A percentile compares a stretch with the other conserved stretches of the same genome.
These are phyloP conservation scores for Dalbergia cultrata DNA, from an alignment of 306 rosid species.

Conservation along the genomic window DNA sequence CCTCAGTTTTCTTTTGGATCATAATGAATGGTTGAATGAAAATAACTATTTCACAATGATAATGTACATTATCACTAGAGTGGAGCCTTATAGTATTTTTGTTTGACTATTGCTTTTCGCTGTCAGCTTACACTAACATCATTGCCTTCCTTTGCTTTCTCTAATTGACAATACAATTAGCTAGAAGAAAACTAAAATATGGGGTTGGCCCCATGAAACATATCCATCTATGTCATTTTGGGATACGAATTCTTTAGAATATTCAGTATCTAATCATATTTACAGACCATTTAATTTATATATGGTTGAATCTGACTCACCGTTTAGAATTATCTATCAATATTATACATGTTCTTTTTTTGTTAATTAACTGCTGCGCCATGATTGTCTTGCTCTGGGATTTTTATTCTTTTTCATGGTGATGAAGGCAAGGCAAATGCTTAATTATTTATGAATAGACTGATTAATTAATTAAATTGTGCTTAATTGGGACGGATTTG, in stretches of 20 bases:
- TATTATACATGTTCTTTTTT: not conserved
- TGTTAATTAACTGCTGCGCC: not conserved
- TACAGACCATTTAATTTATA: slow-evolving; percentile 1
- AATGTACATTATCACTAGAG: not conserved
- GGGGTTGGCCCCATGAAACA: not conserved
- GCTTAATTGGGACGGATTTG: not conserved
- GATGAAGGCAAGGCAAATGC: not conserved
- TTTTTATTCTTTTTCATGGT: not conserved
- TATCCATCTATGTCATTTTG: not conserved
- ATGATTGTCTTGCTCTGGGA: not conserved
- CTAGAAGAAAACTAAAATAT: not conserved
- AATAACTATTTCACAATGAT: not conserved
- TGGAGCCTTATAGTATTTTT: not conserved
- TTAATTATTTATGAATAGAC: not conserved
- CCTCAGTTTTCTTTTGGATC: not conserved
- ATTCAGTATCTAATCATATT: not conserved
- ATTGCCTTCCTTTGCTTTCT: not conserved
- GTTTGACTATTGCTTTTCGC: not conserved
- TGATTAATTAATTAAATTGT: slow-evolving; percentile 22
- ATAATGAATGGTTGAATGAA: not conserved
- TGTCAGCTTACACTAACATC: slow-evolving; percentile 3
- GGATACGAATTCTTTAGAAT: slow-evolving; percentile 13
- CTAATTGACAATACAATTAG: not conserved
- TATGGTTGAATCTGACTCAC: not conserved
- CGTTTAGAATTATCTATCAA: not conserved